These are phyloP conservation scores for Zymoseptoria ardabiliae DNA, from an alignment of 2,329 filamentous ascomycete genomes.

Conservation along the genomic window DNA sequence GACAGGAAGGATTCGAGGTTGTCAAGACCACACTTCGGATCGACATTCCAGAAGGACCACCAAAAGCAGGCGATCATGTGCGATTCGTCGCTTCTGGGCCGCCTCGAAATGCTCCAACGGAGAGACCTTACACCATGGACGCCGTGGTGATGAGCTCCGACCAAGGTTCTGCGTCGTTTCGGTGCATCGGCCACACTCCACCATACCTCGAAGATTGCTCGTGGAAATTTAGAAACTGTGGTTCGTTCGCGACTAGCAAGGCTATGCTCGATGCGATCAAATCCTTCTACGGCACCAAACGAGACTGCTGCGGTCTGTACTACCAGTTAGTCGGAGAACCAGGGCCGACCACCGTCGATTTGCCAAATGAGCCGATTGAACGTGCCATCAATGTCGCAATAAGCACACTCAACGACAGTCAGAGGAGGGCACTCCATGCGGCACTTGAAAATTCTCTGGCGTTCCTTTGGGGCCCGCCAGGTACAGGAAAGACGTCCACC, in stretches of 20 bases:
- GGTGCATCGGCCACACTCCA: background rate
- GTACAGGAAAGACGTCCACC: constrained; percentile 68
- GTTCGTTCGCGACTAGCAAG: constrained; percentile 1
- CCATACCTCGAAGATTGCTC: background rate
- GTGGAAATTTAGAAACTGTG: constrained; percentile 1
- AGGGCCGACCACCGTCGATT: background rate
- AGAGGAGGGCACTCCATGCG: constrained; percentile 48
- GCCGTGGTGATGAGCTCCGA: background rate
- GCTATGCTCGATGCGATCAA: constrained; percentile 2
- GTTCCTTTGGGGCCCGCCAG: constrained; percentile 65
- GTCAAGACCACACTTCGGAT: constrained; percentile 2
- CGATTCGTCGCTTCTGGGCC: background rate
- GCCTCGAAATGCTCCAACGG: background rate
- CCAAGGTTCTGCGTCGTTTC: background rate
- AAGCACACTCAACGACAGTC: constrained; percentile 45
- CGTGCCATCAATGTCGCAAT: constrained; percentile 7
- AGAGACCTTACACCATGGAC: background rate
- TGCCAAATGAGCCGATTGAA: background rate
- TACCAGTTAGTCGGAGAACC: background rate
- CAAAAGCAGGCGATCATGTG: background rate
- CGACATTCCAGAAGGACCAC: background rate
- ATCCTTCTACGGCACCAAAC: background rate
- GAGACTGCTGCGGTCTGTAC: background rate
- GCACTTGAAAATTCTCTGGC: constrained; percentile 49
- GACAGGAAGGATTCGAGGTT: background rate